These are phyloP conservation scores for Leucogyrophana mollusca DNA, from an alignment of 768 basidiomycete species.

Conservation along the genomic window DNA sequence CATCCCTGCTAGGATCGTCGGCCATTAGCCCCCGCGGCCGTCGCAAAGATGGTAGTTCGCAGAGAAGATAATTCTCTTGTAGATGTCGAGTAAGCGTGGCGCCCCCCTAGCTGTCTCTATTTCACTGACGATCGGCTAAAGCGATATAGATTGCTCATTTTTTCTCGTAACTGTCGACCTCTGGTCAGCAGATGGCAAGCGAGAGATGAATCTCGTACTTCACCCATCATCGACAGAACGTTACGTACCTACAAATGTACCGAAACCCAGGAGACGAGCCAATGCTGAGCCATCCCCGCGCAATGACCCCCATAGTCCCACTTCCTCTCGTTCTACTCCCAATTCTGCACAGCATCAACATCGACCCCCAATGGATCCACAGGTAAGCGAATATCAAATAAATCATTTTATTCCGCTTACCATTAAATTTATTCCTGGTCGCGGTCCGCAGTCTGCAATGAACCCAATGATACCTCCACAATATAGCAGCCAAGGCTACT, in stretches of 20 bases:
- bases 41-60: slow-evolving; percentile 79
- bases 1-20: slow-evolving; percentile 70
- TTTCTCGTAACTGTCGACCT: slow-evolving; percentile 92
- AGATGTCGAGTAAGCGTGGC: slow-evolving; percentile 67
- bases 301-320: slow-evolving; percentile 43
- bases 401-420: neutral
- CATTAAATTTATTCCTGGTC: neutral
- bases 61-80: slow-evolving; percentile 65
- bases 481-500: slow-evolving; percentile 41
- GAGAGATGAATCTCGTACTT: slow-evolving; percentile 86
- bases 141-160: slow-evolving; percentile 84
- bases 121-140: slow-evolving; percentile 27
- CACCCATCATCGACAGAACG: slow-evolving; percentile 77
- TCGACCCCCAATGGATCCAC: slow-evolving; percentile 37
- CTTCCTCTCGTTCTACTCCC: slow-evolving; percentile 46
- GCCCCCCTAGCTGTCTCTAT: neutral
- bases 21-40: slow-evolving; percentile 87
- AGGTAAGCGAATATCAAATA: slow-evolving; percentile 33
- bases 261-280: slow-evolving; percentile 38
- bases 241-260: slow-evolving; percentile 48
- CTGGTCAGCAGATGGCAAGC: slow-evolving; percentile 80
- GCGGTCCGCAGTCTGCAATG: slow-evolving; percentile 24
- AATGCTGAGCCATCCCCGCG: slow-evolving; percentile 32
- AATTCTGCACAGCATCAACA: slow-evolving; percentile 41
- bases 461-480: slow-evolving; percentile 38